Evolutionary conservation across 2,329 filamentous ascomycete genomes (phyloP), one percentile per base, ranked within the genome.

Genomic region (Calonectria henricotiae): DNA sequence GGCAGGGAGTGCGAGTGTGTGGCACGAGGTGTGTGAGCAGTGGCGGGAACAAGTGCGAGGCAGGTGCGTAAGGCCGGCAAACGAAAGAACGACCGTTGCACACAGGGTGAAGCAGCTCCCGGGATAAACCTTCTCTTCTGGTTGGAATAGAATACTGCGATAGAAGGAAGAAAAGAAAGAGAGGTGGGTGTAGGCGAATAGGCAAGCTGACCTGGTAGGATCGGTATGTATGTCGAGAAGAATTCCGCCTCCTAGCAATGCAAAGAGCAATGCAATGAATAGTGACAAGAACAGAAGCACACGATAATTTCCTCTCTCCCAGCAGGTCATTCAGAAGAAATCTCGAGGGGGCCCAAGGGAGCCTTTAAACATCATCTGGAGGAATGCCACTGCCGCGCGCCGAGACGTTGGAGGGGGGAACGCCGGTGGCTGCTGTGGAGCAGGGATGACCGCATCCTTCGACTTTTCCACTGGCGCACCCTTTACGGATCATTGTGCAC

Each of bases 291-390:
- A 37, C 43, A 63, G 30, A n/a, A 61, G 41, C 51, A 47, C 60
- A 39, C 25, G 32, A 46, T 17, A 25, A 58, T 20, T 54, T 44
- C n/a, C 12, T 27, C 20, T 15, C 46, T 35, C 47, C 62, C 63
- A 47, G 55, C 55, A 43, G 54, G 54, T n/a, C 46, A 65, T 62
- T 25, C n/a, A n/a, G 3, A 11, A 12, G 62, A 44, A 35, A 55
- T 37, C 44, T 63, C 20, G 67, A 70, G 73, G 76, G 54, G 76
- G 35, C 51, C 68, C 68, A 66, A 74, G 74, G 76, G 70, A 69
- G 69, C 74, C 75, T 78, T 78, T 78, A 78, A 78, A 46, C 69
- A 72, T 69, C 65, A 54, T 44, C 46, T 43, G 66, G 44, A 70
- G 73, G 76, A 78, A 78, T 77, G 75, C 58, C 68, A 72, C 69